Percentiles rank a stretch among this genome's conserved stretches.
phyloP scores from a whole-genome alignment of 2,329 filamentous ascomycete genomes.

The Hypoxylon rubiginosum region DNA sequence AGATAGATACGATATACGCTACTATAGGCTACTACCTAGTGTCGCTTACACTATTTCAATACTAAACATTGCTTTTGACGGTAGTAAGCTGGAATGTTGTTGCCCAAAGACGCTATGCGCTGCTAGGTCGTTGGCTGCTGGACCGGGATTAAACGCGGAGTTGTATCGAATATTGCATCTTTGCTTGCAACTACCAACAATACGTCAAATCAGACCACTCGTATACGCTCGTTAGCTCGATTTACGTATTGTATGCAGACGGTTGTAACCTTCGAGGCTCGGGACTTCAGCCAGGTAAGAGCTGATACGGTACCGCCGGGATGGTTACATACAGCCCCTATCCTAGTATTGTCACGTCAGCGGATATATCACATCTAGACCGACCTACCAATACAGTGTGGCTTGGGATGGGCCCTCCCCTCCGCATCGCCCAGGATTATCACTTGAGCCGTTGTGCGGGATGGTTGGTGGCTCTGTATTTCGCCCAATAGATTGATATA shows the following conservation, averaged over 20 bases:
- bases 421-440: neutral
- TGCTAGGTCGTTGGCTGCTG: neutral
- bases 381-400: neutral
- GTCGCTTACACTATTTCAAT: too few relatives aligned
- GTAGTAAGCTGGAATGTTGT: neutral
- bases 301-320: constrained; percentile 5
- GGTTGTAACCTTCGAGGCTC: neutral
- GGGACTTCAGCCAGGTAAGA: neutral
- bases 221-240: neutral
- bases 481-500: neutral
- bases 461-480: too few relatives aligned
- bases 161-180: neutral
- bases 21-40: too few relatives aligned
- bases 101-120: neutral
- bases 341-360: constrained; percentile 1
- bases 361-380: constrained; percentile 18
- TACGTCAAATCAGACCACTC: neutral
- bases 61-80: neutral
- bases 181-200: too few relatives aligned
- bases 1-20: neutral
- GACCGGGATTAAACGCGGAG: neutral
- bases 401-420: neutral
- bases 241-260: neutral
- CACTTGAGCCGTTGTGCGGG: neutral
- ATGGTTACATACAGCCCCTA: neutral